Evolutionary conservation across 176 grass and related monocot species (phyloP).

Genomic region (Lolium perenne): DNA sequence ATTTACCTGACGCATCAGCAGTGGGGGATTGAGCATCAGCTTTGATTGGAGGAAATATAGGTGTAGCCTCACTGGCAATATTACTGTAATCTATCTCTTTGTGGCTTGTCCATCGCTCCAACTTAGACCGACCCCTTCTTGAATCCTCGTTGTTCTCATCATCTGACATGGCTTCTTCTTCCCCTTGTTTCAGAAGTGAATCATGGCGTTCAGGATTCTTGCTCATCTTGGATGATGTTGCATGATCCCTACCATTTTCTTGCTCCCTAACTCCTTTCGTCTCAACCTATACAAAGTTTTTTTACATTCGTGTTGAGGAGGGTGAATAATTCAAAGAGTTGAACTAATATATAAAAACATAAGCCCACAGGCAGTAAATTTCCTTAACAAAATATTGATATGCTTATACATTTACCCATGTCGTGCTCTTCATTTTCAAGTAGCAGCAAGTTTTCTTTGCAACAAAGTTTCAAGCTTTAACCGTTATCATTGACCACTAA

Average conservation of each 20-base stretch:
- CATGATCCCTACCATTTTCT: slow-evolving; percentile 55
- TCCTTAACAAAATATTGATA: background rate
- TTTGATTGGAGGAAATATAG: slow-evolving; percentile 47
- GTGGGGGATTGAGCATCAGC: slow-evolving; percentile 52
- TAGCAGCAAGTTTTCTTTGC: slow-evolving; percentile 21
- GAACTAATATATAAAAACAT: slow-evolving; percentile 22
- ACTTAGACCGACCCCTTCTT: slow-evolving; percentile 88
- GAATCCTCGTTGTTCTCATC: slow-evolving; percentile 79
- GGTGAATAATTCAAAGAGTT: slow-evolving; percentile 35
- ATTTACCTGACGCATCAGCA: slow-evolving; percentile 47
- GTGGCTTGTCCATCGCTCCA: slow-evolving; percentile 95
- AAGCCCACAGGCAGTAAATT: slow-evolving; percentile 1
- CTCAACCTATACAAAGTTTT: slow-evolving; percentile 38
- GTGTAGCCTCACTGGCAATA: slow-evolving; percentile 45
- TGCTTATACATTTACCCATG: background rate
- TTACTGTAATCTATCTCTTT: slow-evolving; percentile 88
- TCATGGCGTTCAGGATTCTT: slow-evolving; percentile 49
- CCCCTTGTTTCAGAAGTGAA: slow-evolving; percentile 59
- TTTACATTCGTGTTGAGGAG: no score
- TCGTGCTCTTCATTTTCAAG: background rate
- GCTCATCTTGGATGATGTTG: slow-evolving; percentile 54
- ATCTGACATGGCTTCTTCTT: slow-evolving; percentile 72
- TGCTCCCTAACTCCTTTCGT: slow-evolving; percentile 54
- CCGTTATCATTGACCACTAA: slow-evolving; percentile 12
- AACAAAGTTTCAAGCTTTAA: background rate